Evolutionary conservation across 306 rosid genomes (phyloP).

Genomic region (Urtica urens): DNA sequence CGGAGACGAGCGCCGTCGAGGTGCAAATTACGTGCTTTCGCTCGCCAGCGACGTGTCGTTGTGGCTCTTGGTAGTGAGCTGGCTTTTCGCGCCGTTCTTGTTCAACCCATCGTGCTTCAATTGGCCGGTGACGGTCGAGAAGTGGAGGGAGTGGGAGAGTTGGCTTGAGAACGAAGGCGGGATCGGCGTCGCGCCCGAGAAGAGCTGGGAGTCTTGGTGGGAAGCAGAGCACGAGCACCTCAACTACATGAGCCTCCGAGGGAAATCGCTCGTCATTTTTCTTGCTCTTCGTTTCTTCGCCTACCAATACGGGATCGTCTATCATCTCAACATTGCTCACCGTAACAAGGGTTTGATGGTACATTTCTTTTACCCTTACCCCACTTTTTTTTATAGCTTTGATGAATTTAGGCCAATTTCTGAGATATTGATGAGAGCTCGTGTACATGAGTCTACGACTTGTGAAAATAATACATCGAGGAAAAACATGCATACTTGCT

Average conservation of each 20-base stretch:
- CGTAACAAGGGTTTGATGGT: conserved; percentile 60
- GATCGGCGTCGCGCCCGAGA: conserved; percentile 66
- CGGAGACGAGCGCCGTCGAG: conserved; percentile 47
- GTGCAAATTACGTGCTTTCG: conserved; percentile 50
- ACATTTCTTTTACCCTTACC: too few relatives aligned
- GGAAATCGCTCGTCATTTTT: conserved; percentile 65
- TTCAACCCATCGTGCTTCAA: conserved; percentile 92
- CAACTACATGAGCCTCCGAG: conserved; percentile 56
- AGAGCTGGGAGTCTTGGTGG: conserved; percentile 99
- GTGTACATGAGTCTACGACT: too few relatives aligned
- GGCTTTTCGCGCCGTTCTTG: conserved; percentile 95
- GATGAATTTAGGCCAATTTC: too few relatives aligned
- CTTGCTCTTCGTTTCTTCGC: conserved; percentile 77
- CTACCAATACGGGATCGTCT: conserved; percentile 85
- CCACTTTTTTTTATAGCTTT: too few relatives aligned
- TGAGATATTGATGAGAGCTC: too few relatives aligned
- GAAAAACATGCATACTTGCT: too few relatives aligned
- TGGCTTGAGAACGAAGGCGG: conserved; percentile 99
- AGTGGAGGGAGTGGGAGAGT: conserved; percentile 94
- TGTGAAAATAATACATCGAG: too few relatives aligned
- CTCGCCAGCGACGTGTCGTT: conserved; percentile 63
- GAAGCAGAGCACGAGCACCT: conserved; percentile 86
- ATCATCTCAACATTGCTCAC: conserved; percentile 78
- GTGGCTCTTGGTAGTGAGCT: conserved; percentile 85
- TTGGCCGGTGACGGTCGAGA: conserved; percentile 97